Evolutionary conservation across 495 filamentous ascomycete genomes (phyloP).

Genomic region (Penicillium chermesinum): DNA sequence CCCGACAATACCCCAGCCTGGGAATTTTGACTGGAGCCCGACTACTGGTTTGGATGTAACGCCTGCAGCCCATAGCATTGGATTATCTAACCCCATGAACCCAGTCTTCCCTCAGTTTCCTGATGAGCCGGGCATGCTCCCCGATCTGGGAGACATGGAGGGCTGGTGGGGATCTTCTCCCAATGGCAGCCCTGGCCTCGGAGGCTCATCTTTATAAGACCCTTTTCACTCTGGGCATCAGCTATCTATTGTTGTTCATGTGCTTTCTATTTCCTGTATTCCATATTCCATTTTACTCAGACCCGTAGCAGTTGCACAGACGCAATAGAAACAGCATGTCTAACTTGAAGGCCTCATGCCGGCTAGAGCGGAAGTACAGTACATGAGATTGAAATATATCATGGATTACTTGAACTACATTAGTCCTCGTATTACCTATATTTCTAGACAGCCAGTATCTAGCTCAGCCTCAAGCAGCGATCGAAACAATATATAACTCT

Average conservation of each 20-base stretch:
- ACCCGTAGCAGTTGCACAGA: no score
- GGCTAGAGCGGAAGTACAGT: no score
- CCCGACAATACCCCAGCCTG: slow-evolving; percentile 10
- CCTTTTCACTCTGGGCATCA: no score
- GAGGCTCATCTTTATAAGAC: slow-evolving; percentile 1
- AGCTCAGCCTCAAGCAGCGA: neutral
- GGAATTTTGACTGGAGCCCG: slow-evolving; percentile 34
- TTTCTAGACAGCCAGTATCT: no score
- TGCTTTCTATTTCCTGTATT: no score
- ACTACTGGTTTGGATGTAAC: slow-evolving; percentile 30
- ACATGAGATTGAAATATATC: no score
- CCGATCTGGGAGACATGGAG: slow-evolving; percentile 35
- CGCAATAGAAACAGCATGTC: no score
- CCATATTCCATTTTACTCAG: no score
- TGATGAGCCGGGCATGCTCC: slow-evolving; percentile 23
- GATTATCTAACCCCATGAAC: neutral
- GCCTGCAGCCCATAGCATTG: slow-evolving; percentile 20
- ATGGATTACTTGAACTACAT: no score
- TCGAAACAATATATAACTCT: neutral
- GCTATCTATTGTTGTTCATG: no score
- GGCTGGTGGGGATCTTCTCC: slow-evolving; percentile 39
- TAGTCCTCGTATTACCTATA: no score
- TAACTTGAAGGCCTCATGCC: no score
- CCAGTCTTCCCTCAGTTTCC: slow-evolving; percentile 17
- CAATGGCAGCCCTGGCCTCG: slow-evolving; percentile 14